Percentiles rank a stretch among this genome's conserved stretches.
These are phyloP conservation scores for Aureobasidium sp. DNA, from an alignment of 2,329 filamentous ascomycete genomes.

Conservation along the genomic window DNA sequence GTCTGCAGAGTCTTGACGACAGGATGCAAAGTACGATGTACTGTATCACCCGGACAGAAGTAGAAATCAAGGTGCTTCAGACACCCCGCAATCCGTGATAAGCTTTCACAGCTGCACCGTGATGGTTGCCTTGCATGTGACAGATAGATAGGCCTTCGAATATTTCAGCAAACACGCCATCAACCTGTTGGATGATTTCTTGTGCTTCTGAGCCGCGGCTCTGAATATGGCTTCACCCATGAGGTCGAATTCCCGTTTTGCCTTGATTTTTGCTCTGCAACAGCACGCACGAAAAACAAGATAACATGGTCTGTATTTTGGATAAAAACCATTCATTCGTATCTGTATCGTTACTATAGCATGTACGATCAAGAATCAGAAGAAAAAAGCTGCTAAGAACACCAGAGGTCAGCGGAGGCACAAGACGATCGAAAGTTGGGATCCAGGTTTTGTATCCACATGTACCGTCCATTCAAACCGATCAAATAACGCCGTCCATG, in stretches of 20 bases:
- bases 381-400: conserved; percentile 6
- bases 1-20: not conserved
- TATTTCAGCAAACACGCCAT: not conserved
- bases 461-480: conserved; percentile 12
- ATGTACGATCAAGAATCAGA: conserved; percentile 13
- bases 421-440: not conserved
- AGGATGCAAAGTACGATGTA: not conserved
- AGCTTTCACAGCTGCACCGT: conserved; percentile 11
- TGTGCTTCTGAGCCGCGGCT: not conserved
- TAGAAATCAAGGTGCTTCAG: conserved; percentile 14
- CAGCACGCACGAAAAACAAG: not conserved
- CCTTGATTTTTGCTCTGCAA: not conserved
- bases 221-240: not conserved
- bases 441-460: conserved; percentile 12
- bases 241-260: not conserved
- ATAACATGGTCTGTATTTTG: not conserved
- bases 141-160: not conserved
- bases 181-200: not conserved
- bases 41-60: not conserved
- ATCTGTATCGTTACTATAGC: conserved; percentile 14
- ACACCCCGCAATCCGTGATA: conserved; percentile 11
- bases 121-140: conserved; percentile 14
- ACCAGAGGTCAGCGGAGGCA: conserved; percentile 12
- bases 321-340: not conserved
- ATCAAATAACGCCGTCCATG: conserved; percentile 14